Conservation (phyloP, 1,139 yeast species). For the Yamadazyma trypodendri region DNA sequence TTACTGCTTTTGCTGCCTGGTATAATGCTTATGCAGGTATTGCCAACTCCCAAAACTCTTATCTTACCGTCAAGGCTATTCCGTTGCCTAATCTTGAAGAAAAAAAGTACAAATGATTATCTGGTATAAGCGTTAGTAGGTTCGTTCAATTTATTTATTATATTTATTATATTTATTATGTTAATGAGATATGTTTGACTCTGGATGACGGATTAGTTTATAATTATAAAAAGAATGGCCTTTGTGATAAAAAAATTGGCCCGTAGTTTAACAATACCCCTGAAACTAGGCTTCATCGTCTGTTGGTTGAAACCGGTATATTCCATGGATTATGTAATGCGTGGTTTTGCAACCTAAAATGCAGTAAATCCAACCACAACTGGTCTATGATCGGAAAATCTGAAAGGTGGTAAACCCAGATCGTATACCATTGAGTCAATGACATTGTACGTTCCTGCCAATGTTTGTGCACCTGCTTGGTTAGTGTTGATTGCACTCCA, state of each 20-base stretch:
- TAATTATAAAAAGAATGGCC: not conserved
- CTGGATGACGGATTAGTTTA: not conserved
- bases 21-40: conserved; percentile 92
- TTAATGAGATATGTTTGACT: conserved; percentile 1
- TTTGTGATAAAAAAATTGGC: too few species aligned
- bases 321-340: not conserved
- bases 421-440: conserved; percentile 26
- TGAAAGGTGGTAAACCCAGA: conserved; percentile 14
- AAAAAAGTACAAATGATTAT: conserved; percentile 11
- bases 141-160: conserved; percentile 4
- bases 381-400: conserved; percentile 48
- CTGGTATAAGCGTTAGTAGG: not conserved
- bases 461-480: conserved; percentile 11
- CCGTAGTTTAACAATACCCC: too few species aligned
- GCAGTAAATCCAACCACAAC: conserved; percentile 20
- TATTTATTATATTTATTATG: conserved; percentile 6
- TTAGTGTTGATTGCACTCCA: conserved; percentile 24
- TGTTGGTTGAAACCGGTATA: too few species aligned
- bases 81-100: conserved; percentile 25
- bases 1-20: conserved; percentile 81
- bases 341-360: not conserved
- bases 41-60: conserved; percentile 69
- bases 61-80: conserved; percentile 55
- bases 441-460: conserved; percentile 33
- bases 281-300: too few species aligned